Evolutionary conservation across 169 alveolate species (phyloP), one percentile per base, ranked within the genome.

Genomic region (Babesia sp.): DNA sequence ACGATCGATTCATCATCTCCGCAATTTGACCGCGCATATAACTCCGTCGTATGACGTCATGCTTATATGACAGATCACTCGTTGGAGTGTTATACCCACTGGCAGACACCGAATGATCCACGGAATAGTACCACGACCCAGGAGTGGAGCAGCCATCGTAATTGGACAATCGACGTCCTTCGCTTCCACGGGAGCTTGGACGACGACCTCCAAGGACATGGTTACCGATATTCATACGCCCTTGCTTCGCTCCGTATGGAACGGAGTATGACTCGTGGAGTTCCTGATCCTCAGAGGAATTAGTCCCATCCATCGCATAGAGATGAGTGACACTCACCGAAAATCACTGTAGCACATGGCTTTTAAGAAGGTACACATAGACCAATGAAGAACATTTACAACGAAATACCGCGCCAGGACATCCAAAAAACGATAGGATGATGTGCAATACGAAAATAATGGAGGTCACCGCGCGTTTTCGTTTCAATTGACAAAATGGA

Each of bases 1-100:
- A 54, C 20, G 93, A 89, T 14, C 83, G 71, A 70, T 82, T 88
- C 71, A 73, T 41, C 42, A 81, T 92, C 42, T 84, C 87, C n/a
- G 90, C 78, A 18, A 88, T 61, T 76, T 88, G 93, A 22, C 93
- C 93, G 41, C 51, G 51, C 56, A 88, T 58, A 54, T 88, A 88
- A 31, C 74, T 69, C 39, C 61, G 64, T 14, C 76, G 60, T 14
- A 79, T 44, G 18, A 8, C 4, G 1, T 69, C 74, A 45, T 64
- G 46, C 60, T 64, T 61, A 26, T 64, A 8, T 26, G 51, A 14
- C 26, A 18, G 11, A 9, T 28, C 63, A 4, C 50, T 31, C 9
- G 37, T 6, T 5, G 74, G 53, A 16, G 51, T 33, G 6, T 5
- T 50, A 9, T 16, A 46, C 36, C 67, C 50, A 18, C 48, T 31